Evolutionary conservation across 2,329 filamentous ascomycete genomes (phyloP).

Genomic region (Phyllosticta citriasiana): DNA sequence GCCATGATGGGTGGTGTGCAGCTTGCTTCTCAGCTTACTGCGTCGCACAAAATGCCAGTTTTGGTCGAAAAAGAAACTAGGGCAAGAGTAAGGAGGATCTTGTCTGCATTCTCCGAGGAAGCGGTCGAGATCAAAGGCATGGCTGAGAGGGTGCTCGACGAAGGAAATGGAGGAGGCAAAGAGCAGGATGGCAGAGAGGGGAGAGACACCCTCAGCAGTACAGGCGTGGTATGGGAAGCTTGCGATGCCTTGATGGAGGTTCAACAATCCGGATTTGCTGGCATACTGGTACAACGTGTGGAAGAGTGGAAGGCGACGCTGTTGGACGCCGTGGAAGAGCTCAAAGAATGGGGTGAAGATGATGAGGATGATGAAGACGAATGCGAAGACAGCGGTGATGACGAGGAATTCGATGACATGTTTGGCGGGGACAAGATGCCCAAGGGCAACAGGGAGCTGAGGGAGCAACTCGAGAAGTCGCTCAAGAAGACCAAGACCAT

Average conservation of each 20-base stretch:
- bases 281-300: constrained; percentile 59
- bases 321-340: constrained; percentile 72
- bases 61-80: constrained; percentile 56
- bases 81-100: constrained; percentile 46
- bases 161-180: background rate
- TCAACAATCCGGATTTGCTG: constrained; percentile 56
- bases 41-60: constrained; percentile 30
- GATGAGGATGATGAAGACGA: constrained; percentile 45
- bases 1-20: constrained; percentile 59
- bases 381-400: constrained; percentile 25
- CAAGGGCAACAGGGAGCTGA: constrained; percentile 54
- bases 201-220: constrained; percentile 45
- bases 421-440: constrained; percentile 44
- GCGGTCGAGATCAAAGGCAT: constrained; percentile 20
- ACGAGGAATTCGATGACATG: constrained; percentile 56
- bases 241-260: constrained; percentile 65
- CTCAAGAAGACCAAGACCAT: constrained; percentile 58
- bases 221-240: constrained; percentile 72
- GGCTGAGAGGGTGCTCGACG: constrained; percentile 16
- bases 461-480: constrained; percentile 53
- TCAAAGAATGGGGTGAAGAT: constrained; percentile 80
- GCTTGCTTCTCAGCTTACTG: background rate
- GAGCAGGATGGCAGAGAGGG: background rate
- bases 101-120: constrained; percentile 55
- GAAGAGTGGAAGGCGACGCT: constrained; percentile 66